These are phyloP conservation scores for Nicotiana tomentosiformis DNA, from an alignment of 257 asterid species.

Conservation along the genomic window DNA sequence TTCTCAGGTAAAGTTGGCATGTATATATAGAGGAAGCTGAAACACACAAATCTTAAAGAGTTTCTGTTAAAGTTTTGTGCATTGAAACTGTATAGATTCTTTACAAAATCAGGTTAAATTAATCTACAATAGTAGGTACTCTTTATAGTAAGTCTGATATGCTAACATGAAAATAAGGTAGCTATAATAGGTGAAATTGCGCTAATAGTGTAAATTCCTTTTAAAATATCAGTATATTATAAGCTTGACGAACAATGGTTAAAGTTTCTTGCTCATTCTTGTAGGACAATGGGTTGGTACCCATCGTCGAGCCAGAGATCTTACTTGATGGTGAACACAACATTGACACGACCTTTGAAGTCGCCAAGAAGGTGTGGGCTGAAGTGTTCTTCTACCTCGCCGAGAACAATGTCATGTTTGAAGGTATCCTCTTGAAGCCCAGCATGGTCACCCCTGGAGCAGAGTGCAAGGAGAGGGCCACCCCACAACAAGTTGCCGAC, in stretches of 20 bases:
- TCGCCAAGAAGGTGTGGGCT: constrained; percentile 66
- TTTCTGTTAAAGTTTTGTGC: background rate
- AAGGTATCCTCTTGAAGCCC: constrained; percentile 73
- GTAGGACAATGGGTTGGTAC: constrained; percentile 76
- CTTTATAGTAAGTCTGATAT: background rate
- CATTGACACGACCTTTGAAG: constrained; percentile 66
- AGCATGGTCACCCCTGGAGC: constrained; percentile 83
- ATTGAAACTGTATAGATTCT: background rate
- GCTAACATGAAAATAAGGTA: background rate
- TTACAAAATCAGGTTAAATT: background rate
- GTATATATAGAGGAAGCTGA: background rate
- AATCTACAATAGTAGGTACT: background rate
- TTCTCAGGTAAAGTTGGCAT: constrained; percentile 43
- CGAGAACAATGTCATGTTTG: constrained; percentile 61
- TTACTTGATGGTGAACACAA: constrained; percentile 68
- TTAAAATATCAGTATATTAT: background rate
- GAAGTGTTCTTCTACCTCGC: constrained; percentile 76
- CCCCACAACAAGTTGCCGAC: constrained; percentile 51
- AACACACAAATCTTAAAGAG: background rate
- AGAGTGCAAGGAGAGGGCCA: constrained; percentile 53
- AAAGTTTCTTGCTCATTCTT: constrained; percentile 6
- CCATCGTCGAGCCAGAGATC: constrained; percentile 82
- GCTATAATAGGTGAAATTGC: background rate
- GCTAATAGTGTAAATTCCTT: background rate
- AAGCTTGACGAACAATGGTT: background rate